Conservation (phyloP, 305 asterid species). For the Rubia tinctorum region DNA sequence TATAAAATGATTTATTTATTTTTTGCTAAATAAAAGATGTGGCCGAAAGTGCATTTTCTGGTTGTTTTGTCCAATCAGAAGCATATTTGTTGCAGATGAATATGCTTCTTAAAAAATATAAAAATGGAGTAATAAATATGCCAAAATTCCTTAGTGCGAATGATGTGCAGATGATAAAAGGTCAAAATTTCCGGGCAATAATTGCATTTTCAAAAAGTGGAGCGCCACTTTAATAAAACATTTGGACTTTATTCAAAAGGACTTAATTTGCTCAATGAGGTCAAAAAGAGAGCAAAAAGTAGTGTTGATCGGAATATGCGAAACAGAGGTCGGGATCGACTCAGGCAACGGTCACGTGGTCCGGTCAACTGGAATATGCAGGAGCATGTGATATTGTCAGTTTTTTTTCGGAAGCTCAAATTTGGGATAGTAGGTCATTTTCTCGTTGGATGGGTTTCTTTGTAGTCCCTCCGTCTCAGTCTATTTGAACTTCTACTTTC, state of each 20-base stretch:
- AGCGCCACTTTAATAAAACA: background rate
- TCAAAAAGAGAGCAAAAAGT: background rate
- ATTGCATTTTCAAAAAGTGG: background rate
- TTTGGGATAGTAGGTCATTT: background rate
- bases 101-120: background rate
- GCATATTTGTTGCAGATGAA: background rate
- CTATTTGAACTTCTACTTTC: too few relatives aligned
- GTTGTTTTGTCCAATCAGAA: constrained; percentile 3
- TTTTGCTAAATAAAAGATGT: too few relatives aligned
- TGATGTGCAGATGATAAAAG: background rate
- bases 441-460: background rate
- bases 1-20: too few relatives aligned
- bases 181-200: constrained; percentile 7
- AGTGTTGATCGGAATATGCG: constrained; percentile 5
- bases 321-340: background rate
- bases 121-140: background rate
- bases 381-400: background rate
- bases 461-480: too few relatives aligned
- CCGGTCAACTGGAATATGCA: constrained; percentile 15
- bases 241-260: constrained; percentile 3
- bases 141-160: background rate
- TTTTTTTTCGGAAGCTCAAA: background rate
- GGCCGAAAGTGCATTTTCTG: background rate
- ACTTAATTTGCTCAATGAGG: background rate
- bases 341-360: constrained; percentile 1